Percentiles rank a stretch among this genome's conserved stretches.
phyloP scores from a whole-genome alignment of 176 grass and related monocot species.

The Lolium multiflorum region DNA sequence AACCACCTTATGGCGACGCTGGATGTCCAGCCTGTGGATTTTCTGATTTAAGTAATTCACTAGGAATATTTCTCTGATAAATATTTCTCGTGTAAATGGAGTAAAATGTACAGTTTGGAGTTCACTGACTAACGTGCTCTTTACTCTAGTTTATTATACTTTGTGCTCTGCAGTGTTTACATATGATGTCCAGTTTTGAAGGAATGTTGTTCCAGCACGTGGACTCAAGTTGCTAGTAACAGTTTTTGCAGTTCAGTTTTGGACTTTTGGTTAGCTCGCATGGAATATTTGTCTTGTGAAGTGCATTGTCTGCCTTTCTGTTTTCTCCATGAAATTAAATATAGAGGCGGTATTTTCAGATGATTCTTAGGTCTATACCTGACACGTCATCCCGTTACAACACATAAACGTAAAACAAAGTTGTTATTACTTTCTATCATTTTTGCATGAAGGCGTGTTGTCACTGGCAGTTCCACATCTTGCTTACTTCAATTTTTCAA shows the following conservation, averaged over 20 bases:
- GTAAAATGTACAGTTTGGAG: too few relatives aligned
- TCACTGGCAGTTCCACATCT: not conserved
- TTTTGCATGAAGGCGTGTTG: too few relatives aligned
- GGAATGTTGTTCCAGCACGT: too few relatives aligned
- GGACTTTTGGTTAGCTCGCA: not conserved
- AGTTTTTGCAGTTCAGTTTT: not conserved
- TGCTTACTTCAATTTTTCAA: not conserved
- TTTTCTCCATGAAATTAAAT: not conserved
- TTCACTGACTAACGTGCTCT: too few relatives aligned
- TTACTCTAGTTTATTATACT: too few relatives aligned
- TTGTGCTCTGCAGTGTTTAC: too few relatives aligned
- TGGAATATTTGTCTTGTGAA: not conserved
- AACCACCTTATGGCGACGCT: not conserved
- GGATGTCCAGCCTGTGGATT: too few relatives aligned
- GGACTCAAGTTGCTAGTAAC: too few relatives aligned
- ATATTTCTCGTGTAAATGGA: too few relatives aligned
- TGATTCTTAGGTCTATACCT: not conserved
- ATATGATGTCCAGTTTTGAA: too few relatives aligned
- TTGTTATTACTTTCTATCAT: not conserved
- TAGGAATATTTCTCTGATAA: too few relatives aligned
- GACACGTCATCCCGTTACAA: not conserved
- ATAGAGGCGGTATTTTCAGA: not conserved
- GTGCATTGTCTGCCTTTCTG: not conserved
- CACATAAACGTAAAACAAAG: not conserved
- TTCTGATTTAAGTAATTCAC: too few relatives aligned